Conservation (phyloP, 1,284 basidiomycete genomes). For the Sphagnurus paluster region DNA sequence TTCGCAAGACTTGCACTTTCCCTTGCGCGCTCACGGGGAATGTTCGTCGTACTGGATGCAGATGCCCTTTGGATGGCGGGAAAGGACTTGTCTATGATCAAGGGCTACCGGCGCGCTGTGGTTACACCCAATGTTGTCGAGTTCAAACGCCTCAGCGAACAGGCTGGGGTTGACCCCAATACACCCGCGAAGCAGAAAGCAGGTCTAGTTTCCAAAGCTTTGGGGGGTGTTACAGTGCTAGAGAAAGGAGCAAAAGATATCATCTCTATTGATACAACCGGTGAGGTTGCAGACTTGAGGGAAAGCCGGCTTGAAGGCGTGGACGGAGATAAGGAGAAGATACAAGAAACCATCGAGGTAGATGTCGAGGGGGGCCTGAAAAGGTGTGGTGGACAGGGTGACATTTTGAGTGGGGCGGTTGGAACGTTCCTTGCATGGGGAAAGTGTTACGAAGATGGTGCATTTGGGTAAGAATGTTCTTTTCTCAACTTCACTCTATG, state of each 20-base stretch:
- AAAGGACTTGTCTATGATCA: constrained; percentile 72
- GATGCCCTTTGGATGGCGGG: constrained; percentile 85
- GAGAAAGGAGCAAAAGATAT: constrained; percentile 85
- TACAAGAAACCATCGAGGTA: constrained; percentile 62
- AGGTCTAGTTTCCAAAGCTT: constrained; percentile 61
- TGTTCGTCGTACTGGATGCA: constrained; percentile 93
- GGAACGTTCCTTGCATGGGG: constrained; percentile 95
- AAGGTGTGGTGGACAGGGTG: constrained; percentile 94
- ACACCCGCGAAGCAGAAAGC: constrained; percentile 52
- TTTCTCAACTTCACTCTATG: constrained; percentile 4
- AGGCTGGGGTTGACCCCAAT: constrained; percentile 60
- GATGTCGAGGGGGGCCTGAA: constrained; percentile 83
- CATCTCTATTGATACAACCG: constrained; percentile 66
- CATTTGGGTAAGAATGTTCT: constrained; percentile 56
- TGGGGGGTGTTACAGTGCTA: constrained; percentile 90
- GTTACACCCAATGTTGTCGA: constrained; percentile 96
- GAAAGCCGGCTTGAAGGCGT: constrained; percentile 40
- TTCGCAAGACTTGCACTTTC: constrained; percentile 63
- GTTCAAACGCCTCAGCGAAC: constrained; percentile 83
- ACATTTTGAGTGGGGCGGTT: constrained; percentile 86
- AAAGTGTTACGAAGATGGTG: constrained; percentile 84
- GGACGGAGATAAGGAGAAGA: constrained; percentile 40
- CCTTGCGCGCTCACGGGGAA: constrained; percentile 54
- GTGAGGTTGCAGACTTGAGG: constrained; percentile 41
- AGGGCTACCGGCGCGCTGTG: constrained; percentile 79